Base-by-base conservation (phyloP, 495 filamentous ascomycete genomes). In the Pseudevernia furfuracea region DNA sequence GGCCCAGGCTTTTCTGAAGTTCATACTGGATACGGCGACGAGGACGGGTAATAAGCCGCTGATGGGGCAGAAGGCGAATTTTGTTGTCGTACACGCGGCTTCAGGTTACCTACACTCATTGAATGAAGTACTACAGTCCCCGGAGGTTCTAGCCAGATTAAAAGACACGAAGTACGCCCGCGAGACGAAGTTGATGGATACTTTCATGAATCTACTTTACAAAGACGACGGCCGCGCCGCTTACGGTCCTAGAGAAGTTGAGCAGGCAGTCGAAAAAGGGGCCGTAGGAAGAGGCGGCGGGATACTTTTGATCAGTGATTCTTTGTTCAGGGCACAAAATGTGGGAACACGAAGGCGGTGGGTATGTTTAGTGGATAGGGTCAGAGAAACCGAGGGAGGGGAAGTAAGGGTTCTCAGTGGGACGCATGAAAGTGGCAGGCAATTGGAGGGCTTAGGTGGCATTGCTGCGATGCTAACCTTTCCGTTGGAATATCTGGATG, bases 401-500 rank as follows among this genome's bases (percentile, higher is more conserved):
- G 92, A 97, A 69, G 88, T 89, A 1, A 84, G 91, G 59, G 80
- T 97, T 34, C 75, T 97, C 53, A 97, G 95, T 69, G 91, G 88
- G 66, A 87, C 94, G 70, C 93, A 97, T 74, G 94, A 96, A 78
- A 97, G 94, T 77, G 94, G 94, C 23, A 87, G 88, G 75, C 77
- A 91, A 62, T 76, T 98, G 52, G 93, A 96, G 63, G 85, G 83
- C 4, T 71, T 98, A 64, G 93, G 94, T 1, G 89, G 91, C 9
- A 87, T 98, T 65, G 95, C 92, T 30, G 90, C 92, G 17, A 87
- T 97, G 38, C 77, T 96, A 67, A 96, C 93, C 7, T 98, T 91
- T 70, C 93, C 95, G 2, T 74, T 98, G 32, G 77, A 81, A 48
- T 88, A 89, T 66, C 74, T 92, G 36, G 89, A 91, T 66, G 82